Conservation (phyloP, 1,139 yeast species). For the Nakaseomyces glabratus region DNA sequence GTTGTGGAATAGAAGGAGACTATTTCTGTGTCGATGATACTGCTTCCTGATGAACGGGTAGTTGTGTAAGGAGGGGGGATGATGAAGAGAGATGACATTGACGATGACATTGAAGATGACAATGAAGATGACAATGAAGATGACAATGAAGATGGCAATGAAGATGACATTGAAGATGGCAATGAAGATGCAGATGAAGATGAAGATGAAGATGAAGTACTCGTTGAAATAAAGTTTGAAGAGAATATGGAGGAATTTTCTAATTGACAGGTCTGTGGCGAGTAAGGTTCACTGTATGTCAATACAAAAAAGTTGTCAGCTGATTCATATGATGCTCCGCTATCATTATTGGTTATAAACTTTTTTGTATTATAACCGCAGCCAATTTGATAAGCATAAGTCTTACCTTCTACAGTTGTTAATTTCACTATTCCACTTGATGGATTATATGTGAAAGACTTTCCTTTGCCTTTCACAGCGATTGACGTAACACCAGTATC, state of each 20-base stretch:
- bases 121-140: too few relatives aligned
- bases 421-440: neutral
- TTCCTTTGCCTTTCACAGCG: neutral
- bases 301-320: neutral
- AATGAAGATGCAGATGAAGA: too few relatives aligned
- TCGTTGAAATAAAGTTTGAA: too few relatives aligned
- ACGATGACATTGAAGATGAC: too few relatives aligned
- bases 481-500: conserved; percentile 3
- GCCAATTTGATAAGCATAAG: conserved; percentile 3
- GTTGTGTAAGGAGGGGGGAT: too few relatives aligned
- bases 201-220: too few relatives aligned
- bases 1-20: too few relatives aligned
- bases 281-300: neutral
- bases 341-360: neutral
- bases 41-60: too few relatives aligned
- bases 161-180: too few relatives aligned
- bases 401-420: conserved; percentile 1
- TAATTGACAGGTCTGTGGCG: neutral
- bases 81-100: too few relatives aligned
- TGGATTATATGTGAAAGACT: conserved; percentile 1
- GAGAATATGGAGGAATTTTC: neutral
- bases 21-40: too few relatives aligned
- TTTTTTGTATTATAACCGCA: neutral
- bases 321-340: neutral
- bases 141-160: too few relatives aligned